A percentile compares a stretch with the other conserved stretches of the same genome.
phyloP scores from a whole-genome alignment of 345 rosid species.

The Cardamine occulta region DNA sequence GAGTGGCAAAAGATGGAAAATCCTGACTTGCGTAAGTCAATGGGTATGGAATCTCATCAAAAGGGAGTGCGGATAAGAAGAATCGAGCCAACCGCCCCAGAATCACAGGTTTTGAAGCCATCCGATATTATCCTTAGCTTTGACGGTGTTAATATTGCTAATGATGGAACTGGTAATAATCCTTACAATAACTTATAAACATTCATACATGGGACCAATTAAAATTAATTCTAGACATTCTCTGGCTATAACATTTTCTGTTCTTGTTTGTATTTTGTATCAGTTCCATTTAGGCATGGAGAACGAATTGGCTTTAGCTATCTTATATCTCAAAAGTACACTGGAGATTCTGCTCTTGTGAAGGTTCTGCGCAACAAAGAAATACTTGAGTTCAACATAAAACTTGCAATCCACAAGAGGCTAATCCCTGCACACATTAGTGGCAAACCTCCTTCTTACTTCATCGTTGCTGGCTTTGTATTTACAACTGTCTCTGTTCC shows the following conservation, averaged over 20 bases:
- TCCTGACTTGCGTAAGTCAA: conserved; percentile 75
- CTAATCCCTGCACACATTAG: conserved; percentile 84
- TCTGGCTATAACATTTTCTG: background rate
- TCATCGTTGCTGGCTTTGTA: conserved; percentile 90
- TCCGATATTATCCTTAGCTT: conserved; percentile 89
- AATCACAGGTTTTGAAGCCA: conserved; percentile 77
- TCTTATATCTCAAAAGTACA: conserved; percentile 89
- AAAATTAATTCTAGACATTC: background rate
- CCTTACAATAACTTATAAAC: background rate
- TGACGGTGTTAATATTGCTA: conserved; percentile 83
- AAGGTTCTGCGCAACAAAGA: conserved; percentile 78
- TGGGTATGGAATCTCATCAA: conserved; percentile 82
- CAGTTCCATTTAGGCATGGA: conserved; percentile 96
- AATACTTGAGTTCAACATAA: conserved; percentile 68
- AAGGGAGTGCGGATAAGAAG: conserved; percentile 94
- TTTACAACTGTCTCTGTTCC: conserved; percentile 87
- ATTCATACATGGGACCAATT: background rate
- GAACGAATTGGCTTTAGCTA: conserved; percentile 95
- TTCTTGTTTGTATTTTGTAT: conserved; percentile 31
- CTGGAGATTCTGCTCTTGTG: conserved; percentile 80
- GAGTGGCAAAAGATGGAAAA: conserved; percentile 99
- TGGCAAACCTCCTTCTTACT: conserved; percentile 86
- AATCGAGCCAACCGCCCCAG: conserved; percentile 92
- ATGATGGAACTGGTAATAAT: conserved; percentile 88
- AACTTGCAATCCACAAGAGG: conserved; percentile 83